These are phyloP conservation scores for Nyssa sinensis DNA, from an alignment of 148 eudicot genomes.

Conservation along the genomic window DNA sequence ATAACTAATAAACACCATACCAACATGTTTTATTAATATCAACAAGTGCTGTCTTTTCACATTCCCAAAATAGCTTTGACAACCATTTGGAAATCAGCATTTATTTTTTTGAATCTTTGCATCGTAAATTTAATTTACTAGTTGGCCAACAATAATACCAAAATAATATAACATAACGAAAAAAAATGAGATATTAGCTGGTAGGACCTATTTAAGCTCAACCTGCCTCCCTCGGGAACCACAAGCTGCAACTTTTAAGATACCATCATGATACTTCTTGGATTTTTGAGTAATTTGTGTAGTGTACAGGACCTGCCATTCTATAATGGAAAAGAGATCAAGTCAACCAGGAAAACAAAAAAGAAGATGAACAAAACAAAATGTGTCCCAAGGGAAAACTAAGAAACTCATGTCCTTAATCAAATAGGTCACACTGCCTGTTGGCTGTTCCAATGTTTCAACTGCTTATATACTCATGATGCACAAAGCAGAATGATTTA, in stretches of 20 bases:
- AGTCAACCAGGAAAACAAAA: background rate
- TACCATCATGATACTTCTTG: slow-evolving; percentile 92
- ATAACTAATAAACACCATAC: background rate
- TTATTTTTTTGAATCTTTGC: background rate
- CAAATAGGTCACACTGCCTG: background rate
- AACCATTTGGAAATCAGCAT: background rate
- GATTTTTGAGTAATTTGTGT: slow-evolving; percentile 76
- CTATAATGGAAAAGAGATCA: slow-evolving; percentile 33
- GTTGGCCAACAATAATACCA: background rate
- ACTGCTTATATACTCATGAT: background rate
- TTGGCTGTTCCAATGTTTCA: background rate
- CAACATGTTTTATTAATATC: background rate
- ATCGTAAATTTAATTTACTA: background rate
- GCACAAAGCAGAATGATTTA: background rate
- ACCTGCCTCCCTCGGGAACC: slow-evolving; percentile 87
- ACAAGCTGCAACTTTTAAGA: slow-evolving; percentile 46
- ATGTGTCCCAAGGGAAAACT: background rate
- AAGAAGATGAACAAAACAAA: background rate
- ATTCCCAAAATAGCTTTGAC: background rate
- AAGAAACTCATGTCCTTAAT: background rate
- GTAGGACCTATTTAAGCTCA: slow-evolving; percentile 9
- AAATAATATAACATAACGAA: slow-evolving; percentile 4
- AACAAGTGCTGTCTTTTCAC: background rate
- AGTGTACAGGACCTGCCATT: slow-evolving; percentile 88
- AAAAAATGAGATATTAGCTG: background rate